Evolutionary conservation across 2,329 filamentous ascomycete genomes (phyloP).

Genomic region (Fusarium humuli): DNA sequence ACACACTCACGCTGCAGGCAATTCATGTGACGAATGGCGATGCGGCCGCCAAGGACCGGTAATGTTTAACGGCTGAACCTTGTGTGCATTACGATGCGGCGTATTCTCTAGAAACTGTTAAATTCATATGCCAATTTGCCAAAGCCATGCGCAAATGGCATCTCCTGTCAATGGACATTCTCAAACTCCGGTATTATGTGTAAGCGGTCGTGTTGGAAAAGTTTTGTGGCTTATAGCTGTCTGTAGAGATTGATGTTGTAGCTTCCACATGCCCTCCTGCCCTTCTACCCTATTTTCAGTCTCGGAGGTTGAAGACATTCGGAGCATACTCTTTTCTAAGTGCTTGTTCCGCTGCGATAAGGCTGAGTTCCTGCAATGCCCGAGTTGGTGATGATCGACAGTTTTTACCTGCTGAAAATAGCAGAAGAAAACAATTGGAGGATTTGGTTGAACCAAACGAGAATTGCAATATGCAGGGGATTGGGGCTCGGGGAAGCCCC

Average conservation of each 20-base stretch:
- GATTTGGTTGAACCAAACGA: slow-evolving; percentile 10
- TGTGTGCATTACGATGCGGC: slow-evolving; percentile 16
- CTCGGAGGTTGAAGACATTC: slow-evolving; percentile 1
- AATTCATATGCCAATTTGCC: slow-evolving; percentile 40
- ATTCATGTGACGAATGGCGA: slow-evolving; percentile 20
- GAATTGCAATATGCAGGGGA: slow-evolving; percentile 36
- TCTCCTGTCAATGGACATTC: slow-evolving; percentile 36
- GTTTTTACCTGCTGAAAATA: slow-evolving; percentile 36
- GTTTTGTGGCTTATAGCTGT: slow-evolving; percentile 29
- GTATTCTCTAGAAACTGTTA: not conserved
- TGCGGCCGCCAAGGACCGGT: not conserved
- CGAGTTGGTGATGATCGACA: slow-evolving; percentile 36
- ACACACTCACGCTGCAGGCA: slow-evolving; percentile 21
- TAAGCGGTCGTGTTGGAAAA: slow-evolving; percentile 3
- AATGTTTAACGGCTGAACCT: slow-evolving; percentile 3
- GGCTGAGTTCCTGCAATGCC: slow-evolving; percentile 34
- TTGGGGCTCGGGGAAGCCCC: slow-evolving; percentile 3
- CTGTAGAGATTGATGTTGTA: not conserved
- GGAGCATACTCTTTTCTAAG: slow-evolving; percentile 6
- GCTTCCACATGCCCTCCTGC: not conserved
- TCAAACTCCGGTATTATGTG: slow-evolving; percentile 31
- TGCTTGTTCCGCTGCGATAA: slow-evolving; percentile 21
- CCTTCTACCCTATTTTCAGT: slow-evolving; percentile 3
- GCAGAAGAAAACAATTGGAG: slow-evolving; percentile 22
- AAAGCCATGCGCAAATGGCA: slow-evolving; percentile 44